Evolutionary conservation across 108 stramenopile species (phyloP).

Genomic region (Schizochytrium sp.): DNA sequence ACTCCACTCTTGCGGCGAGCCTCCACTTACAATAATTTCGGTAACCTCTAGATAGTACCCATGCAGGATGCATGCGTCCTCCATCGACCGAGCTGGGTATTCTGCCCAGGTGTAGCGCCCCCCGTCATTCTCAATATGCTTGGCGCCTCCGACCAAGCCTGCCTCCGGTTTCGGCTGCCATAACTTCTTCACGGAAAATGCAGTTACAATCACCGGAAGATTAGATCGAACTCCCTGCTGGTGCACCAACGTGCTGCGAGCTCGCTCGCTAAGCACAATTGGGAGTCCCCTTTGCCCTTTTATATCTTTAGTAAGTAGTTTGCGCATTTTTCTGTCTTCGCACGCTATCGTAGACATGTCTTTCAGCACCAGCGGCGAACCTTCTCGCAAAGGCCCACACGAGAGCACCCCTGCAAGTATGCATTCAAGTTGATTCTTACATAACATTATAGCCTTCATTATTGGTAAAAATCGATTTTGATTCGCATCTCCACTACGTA

Average conservation of each 20-base stretch:
- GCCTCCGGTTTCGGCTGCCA: conserved; percentile 27
- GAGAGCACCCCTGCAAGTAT: background rate
- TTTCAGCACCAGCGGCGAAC: background rate
- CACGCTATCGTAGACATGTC: background rate
- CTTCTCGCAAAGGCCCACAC: background rate
- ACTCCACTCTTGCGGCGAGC: background rate
- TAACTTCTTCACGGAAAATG: background rate
- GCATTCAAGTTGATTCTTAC: background rate
- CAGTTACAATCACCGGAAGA: background rate
- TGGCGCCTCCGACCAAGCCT: conserved; percentile 1
- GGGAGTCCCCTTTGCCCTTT: background rate
- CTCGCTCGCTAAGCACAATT: background rate
- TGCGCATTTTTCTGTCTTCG: background rate
- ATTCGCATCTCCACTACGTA: too few species aligned
- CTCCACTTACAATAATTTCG: background rate
- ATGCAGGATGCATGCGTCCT: background rate
- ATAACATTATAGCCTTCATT: background rate
- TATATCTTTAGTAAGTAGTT: background rate
- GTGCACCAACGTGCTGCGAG: background rate
- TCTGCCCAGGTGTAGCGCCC: conserved; percentile 22
- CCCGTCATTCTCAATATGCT: background rate
- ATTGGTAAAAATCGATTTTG: too few species aligned
- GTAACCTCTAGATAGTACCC: background rate
- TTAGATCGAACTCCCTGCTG: background rate
- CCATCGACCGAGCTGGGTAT: background rate